Percentiles rank a stretch among this genome's conserved stretches.
Conservation (phyloP, 208 protist species). For the Vickermania spadyakhi region DNA sequence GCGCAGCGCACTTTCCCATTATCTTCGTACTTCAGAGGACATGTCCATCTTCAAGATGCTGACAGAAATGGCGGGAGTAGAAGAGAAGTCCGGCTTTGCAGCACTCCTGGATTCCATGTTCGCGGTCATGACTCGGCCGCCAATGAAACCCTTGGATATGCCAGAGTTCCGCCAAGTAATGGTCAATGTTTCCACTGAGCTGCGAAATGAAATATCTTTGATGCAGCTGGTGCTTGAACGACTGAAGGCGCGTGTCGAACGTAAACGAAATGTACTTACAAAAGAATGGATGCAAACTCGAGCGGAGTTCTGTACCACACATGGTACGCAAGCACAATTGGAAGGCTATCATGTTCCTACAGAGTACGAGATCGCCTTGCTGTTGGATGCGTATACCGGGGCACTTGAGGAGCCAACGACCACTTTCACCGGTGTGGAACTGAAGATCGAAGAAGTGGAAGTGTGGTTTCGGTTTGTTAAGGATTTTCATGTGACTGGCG, state of each 20-base stretch:
- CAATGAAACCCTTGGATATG: slow-evolving; percentile 11
- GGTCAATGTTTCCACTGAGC: background rate
- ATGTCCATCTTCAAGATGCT: slow-evolving; percentile 6
- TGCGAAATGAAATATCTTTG: background rate
- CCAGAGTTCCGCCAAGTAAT: slow-evolving; percentile 4
- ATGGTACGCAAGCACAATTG: background rate
- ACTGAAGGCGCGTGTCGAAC: background rate
- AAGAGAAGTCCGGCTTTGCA: slow-evolving; percentile 10
- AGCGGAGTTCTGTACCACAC: background rate
- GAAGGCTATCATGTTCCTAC: background rate
- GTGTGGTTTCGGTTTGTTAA: slow-evolving; percentile 13
- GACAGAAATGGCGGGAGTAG: slow-evolving; percentile 2
- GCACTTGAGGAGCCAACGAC: slow-evolving; percentile 3
- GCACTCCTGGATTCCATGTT: slow-evolving; percentile 11
- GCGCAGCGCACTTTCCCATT: background rate
- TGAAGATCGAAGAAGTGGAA: slow-evolving; percentile 5
- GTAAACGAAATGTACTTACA: slow-evolving; percentile 1
- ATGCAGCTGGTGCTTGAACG: slow-evolving; percentile 1
- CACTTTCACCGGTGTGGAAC: slow-evolving; percentile 3
- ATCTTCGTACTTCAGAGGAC: background rate
- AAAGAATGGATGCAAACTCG: background rate
- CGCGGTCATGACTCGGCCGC: slow-evolving; percentile 11
- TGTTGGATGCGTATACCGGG: background rate
- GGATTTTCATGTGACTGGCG: slow-evolving; percentile 13
- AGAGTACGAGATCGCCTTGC: background rate